A percentile compares a stretch with the other conserved stretches of the same genome.
phyloP scores from a whole-genome alignment of 495 filamentous ascomycete genomes.

The Hypoxylon trugodes region DNA sequence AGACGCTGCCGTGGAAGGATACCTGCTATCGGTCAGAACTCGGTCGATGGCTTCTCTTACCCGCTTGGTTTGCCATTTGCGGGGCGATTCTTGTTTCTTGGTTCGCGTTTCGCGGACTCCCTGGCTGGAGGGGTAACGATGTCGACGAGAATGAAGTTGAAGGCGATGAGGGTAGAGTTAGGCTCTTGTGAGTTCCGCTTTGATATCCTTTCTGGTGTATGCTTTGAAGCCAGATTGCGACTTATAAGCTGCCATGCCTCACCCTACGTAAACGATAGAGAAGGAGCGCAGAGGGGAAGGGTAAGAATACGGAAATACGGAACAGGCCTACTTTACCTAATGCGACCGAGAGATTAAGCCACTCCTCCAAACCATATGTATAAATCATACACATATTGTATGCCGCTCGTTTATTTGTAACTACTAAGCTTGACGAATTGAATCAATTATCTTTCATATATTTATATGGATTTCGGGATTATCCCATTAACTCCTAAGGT shows the following conservation, averaged over 20 bases:
- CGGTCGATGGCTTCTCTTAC: slow-evolving; percentile 1
- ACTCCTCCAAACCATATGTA: no score
- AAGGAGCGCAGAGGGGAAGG: no score
- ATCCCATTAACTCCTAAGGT: background rate
- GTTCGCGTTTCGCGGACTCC: slow-evolving; percentile 1
- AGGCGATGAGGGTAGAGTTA: background rate
- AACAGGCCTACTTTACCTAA: no score
- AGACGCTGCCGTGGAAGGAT: background rate
- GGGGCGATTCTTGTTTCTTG: background rate
- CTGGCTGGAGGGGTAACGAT: background rate
- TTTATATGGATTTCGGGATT: background rate
- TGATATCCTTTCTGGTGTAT: background rate
- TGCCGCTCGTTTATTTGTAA: no score
- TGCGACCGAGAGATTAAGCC: no score
- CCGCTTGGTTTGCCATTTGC: background rate
- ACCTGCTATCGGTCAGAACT: background rate
- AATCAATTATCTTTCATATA: no score
- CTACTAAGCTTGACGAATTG: no score
- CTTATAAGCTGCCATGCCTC: background rate
- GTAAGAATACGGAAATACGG: no score
- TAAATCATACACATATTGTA: no score
- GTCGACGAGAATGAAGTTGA: background rate
- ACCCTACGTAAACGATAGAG: no score
- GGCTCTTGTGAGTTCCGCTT: background rate
- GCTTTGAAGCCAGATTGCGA: background rate